Conservation (phyloP, 805 yeast genomes). For the Lipomyces kockii region DNA sequence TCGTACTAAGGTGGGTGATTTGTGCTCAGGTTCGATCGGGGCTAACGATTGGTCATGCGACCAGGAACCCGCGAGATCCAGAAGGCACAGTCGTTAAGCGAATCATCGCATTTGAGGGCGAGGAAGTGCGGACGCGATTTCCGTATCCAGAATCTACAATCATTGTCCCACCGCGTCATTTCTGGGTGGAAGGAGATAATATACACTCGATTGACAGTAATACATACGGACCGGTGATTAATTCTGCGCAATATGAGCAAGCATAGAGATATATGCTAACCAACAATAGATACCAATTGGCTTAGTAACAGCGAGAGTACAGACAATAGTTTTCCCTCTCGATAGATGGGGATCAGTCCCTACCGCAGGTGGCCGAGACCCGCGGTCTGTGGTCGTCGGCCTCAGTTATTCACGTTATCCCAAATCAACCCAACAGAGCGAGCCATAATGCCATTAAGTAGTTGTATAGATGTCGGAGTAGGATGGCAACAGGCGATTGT, state of each 20-base stretch:
- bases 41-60: not conserved
- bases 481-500: not conserved
- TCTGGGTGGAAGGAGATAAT: slow-evolving; percentile 97
- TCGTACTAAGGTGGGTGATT: slow-evolving; percentile 22
- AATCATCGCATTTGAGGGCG: slow-evolving; percentile 76
- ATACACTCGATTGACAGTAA: slow-evolving; percentile 78
- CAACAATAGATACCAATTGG: slow-evolving; percentile 58
- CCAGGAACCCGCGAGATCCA: slow-evolving; percentile 67
- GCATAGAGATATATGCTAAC: not conserved
- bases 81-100: slow-evolving; percentile 77
- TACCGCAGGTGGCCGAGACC: slow-evolving; percentile 52
- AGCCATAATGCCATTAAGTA: not conserved
- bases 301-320: slow-evolving; percentile 76
- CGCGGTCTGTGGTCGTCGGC: slow-evolving; percentile 12
- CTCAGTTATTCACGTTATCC: not conserved
- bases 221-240: slow-evolving; percentile 75
- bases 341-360: slow-evolving; percentile 58
- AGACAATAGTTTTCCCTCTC: slow-evolving; percentile 71
- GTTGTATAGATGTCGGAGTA: too few relatives aligned
- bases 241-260: not conserved
- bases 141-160: slow-evolving; percentile 70
- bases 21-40: not conserved
- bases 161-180: slow-evolving; percentile 73
- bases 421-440: not conserved
- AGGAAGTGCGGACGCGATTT: slow-evolving; percentile 61